Evolutionary conservation across 2,329 filamentous ascomycete genomes (phyloP).

Genomic region (Tolypocladium endophyticum): DNA sequence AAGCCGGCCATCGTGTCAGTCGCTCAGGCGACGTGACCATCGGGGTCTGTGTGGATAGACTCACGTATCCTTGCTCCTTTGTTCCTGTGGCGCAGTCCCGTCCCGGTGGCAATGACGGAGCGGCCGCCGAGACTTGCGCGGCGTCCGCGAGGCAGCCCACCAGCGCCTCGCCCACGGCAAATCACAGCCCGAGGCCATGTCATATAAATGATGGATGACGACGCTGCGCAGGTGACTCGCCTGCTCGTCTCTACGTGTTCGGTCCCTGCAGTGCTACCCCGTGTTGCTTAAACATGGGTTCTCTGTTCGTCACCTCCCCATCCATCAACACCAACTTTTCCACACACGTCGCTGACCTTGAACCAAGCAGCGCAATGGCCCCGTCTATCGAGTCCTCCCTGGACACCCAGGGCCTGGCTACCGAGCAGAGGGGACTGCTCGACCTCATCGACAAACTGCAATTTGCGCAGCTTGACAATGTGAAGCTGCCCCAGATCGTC

Average conservation of each 20-base stretch:
- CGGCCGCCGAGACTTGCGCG: not conserved
- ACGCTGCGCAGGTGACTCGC: not conserved
- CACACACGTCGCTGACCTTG: slow-evolving; percentile 6
- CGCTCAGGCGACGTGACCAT: no score
- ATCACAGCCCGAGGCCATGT: not conserved
- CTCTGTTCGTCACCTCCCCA: slow-evolving; percentile 2
- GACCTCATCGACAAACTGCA: slow-evolving; percentile 48
- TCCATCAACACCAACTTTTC: not conserved
- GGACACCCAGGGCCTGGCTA: slow-evolving; percentile 36
- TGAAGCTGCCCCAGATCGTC: slow-evolving; percentile 49
- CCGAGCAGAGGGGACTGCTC: slow-evolving; percentile 45
- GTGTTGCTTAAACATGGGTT: slow-evolving; percentile 4
- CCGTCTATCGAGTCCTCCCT: slow-evolving; percentile 36
- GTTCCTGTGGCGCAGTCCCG: not conserved
- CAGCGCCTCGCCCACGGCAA: not conserved
- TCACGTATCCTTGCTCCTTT: not conserved
- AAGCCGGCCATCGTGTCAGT: not conserved
- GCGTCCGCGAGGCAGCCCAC: not conserved
- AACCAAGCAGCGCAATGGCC: slow-evolving; percentile 20
- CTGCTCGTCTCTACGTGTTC: not conserved
- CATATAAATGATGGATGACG: not conserved
- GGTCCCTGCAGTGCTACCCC: not conserved
- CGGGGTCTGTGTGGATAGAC: no score
- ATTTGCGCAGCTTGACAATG: slow-evolving; percentile 39
- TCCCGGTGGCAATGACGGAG: not conserved